phyloP scores from a whole-genome alignment of 2,329 filamentous ascomycete species.

The Diaporthe aspalathi region DNA sequence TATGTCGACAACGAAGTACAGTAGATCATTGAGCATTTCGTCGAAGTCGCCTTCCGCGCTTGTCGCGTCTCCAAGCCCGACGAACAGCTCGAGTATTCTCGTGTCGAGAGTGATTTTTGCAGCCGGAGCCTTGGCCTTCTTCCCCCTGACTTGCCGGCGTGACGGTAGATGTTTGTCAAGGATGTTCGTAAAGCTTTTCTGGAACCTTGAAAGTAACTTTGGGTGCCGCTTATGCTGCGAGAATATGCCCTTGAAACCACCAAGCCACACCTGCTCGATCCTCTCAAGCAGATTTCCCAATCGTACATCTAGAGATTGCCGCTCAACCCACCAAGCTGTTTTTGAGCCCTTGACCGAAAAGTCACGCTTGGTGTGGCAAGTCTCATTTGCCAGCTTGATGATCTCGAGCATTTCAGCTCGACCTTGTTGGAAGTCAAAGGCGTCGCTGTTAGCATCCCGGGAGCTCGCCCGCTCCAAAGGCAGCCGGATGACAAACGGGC shows the following conservation, averaged over 20 bases:
- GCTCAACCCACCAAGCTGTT: slow-evolving; percentile 88
- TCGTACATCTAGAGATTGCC: slow-evolving; percentile 81
- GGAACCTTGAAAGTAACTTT: slow-evolving; percentile 78
- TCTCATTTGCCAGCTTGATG: slow-evolving; percentile 83
- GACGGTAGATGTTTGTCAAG: slow-evolving; percentile 90
- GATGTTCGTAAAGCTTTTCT: slow-evolving; percentile 80
- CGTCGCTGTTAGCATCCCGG: slow-evolving; percentile 79
- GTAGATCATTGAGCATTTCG: slow-evolving; percentile 87
- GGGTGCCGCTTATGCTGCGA: slow-evolving; percentile 75
- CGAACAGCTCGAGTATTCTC: slow-evolving; percentile 85
- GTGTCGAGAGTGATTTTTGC: slow-evolving; percentile 63
- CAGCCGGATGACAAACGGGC: slow-evolving; percentile 87
- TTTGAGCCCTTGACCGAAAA: slow-evolving; percentile 80
- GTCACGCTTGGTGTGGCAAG: slow-evolving; percentile 78
- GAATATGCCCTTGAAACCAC: slow-evolving; percentile 95
- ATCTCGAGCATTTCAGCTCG: slow-evolving; percentile 85
- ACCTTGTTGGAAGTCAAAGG: slow-evolving; percentile 86
- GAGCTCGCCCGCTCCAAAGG: slow-evolving; percentile 86
- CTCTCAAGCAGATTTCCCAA: slow-evolving; percentile 83
- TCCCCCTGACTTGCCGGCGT: slow-evolving; percentile 70
- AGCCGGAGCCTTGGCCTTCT: slow-evolving; percentile 57
- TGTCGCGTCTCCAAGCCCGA: slow-evolving; percentile 82
- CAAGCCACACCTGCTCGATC: slow-evolving; percentile 93
- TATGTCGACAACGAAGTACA: slow-evolving; percentile 97
- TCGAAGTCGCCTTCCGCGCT: slow-evolving; percentile 80